Evolutionary conservation across 371 early-diverging fungal genomes (phyloP).

Genomic region (Mortierella sp.): DNA sequence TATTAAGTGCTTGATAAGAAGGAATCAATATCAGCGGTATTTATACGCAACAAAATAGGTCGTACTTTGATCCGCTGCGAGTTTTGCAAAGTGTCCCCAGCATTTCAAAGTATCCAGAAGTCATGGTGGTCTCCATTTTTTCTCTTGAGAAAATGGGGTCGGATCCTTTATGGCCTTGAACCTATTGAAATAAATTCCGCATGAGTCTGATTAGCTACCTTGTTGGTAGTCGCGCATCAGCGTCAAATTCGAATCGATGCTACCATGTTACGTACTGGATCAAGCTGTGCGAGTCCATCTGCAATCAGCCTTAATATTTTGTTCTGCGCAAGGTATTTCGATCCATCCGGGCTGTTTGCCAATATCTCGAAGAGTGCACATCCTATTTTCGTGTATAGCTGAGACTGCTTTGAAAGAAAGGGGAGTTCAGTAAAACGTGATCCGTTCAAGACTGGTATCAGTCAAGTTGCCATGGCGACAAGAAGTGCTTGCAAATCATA

Average conservation of each 20-base stretch:
- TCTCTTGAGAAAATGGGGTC: slow-evolving; percentile 85
- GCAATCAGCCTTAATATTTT: slow-evolving; percentile 77
- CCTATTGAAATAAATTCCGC: slow-evolving; percentile 17
- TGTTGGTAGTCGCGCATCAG: background rate
- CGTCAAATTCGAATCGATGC: background rate
- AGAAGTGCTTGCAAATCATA: background rate
- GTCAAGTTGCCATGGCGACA: background rate
- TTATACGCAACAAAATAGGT: background rate
- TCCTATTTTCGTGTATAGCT: slow-evolving; percentile 70
- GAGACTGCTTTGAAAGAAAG: slow-evolving; percentile 44
- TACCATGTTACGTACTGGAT: slow-evolving; percentile 65
- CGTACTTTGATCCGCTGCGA: slow-evolving; percentile 74
- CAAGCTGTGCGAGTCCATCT: slow-evolving; percentile 77
- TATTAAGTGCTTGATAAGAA: no score
- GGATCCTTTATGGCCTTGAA: slow-evolving; percentile 59
- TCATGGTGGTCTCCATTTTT: slow-evolving; percentile 78
- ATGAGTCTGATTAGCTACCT: background rate
- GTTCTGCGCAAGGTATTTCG: slow-evolving; percentile 77
- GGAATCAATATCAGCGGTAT: no score
- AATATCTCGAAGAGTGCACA: slow-evolving; percentile 75
- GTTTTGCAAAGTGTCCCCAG: slow-evolving; percentile 76
- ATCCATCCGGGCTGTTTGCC: slow-evolving; percentile 73
- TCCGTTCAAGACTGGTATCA: no score
- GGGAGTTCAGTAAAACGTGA: no score
- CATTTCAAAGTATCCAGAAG: slow-evolving; percentile 85